A percentile compares a stretch with the other conserved stretches of the same genome.
phyloP scores from a whole-genome alignment of 371 early-diverging fungal species.

The Chytridiales sp. region DNA sequence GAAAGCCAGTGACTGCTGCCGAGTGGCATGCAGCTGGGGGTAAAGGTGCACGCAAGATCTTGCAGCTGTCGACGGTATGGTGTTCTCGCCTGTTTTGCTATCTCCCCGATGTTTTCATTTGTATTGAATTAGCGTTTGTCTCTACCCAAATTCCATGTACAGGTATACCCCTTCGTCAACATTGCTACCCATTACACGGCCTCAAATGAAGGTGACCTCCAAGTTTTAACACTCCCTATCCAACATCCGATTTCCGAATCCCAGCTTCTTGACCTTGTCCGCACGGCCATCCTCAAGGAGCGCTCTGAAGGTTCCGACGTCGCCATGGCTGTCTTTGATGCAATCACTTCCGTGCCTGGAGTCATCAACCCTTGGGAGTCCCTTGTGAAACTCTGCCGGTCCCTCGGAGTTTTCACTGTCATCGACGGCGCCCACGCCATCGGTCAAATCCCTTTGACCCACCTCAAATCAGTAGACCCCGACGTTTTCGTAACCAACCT shows the following conservation, averaged over 20 bases:
- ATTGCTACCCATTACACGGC: slow-evolving; percentile 5
- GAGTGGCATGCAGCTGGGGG: not conserved
- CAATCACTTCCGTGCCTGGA: slow-evolving; percentile 24
- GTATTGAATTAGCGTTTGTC: not conserved
- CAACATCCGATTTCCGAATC: not conserved
- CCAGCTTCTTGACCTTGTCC: not conserved
- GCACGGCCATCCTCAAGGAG: not conserved
- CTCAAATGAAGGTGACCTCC: not conserved
- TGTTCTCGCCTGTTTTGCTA: too few species aligned
- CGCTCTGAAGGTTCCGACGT: not conserved
- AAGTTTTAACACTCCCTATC: not conserved
- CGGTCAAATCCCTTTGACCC: slow-evolving; percentile 64
- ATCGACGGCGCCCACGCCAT: slow-evolving; percentile 71
- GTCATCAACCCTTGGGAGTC: slow-evolving; percentile 57
- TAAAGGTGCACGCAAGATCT: slow-evolving; percentile 2
- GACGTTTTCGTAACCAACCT: slow-evolving; percentile 69
- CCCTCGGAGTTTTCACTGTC: slow-evolving; percentile 55
- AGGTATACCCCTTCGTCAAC: not conserved
- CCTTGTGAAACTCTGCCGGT: slow-evolving; percentile 46
- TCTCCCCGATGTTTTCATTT: not conserved
- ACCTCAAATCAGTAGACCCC: slow-evolving; percentile 50
- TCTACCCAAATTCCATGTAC: not conserved
- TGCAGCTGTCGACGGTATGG: slow-evolving; percentile 9
- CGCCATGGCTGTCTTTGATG: slow-evolving; percentile 17
- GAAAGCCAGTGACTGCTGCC: not conserved